Conservation (phyloP, 306 rosid genomes). For the Sindora glabra region DNA sequence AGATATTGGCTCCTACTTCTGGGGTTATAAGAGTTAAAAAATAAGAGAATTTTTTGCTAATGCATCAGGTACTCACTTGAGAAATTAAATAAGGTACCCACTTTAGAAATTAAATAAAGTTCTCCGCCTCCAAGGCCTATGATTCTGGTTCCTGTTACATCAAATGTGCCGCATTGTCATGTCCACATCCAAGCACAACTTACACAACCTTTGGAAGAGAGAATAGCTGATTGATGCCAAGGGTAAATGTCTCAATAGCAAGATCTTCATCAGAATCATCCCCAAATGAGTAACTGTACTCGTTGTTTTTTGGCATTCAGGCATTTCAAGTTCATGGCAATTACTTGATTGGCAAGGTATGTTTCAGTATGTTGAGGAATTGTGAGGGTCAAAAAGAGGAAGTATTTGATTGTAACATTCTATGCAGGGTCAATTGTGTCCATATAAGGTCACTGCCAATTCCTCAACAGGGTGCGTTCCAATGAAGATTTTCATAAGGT, state of each 20-base stretch:
- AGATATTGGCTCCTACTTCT: neutral
- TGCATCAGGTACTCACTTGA: constrained; percentile 25
- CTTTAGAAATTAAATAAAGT: constrained; percentile 50
- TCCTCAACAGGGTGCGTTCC: constrained; percentile 44
- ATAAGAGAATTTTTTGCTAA: constrained; percentile 38
- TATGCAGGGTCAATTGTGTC: constrained; percentile 60
- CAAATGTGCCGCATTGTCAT: constrained; percentile 34
- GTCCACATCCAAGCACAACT: constrained; percentile 39
- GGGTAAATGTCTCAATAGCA: constrained; percentile 25
- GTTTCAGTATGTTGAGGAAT: constrained; percentile 31
- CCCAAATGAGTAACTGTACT: constrained; percentile 26
- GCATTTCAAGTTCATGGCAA: neutral
- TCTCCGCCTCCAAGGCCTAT: constrained; percentile 48
- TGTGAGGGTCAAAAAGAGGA: constrained; percentile 31
- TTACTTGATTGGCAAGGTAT: constrained; percentile 15
- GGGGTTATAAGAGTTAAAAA: constrained; percentile 23
- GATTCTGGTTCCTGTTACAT: constrained; percentile 26
- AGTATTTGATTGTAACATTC: constrained; percentile 40
- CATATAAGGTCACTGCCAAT: constrained; percentile 61
- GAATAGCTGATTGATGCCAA: neutral
- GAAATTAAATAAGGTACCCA: constrained; percentile 42
- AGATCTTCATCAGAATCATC: constrained; percentile 40
- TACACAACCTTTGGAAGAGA: constrained; percentile 1
- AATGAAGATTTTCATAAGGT: constrained; percentile 35
- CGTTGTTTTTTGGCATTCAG: constrained; percentile 5